Base-by-base conservation (phyloP, 192 early-diverging fungal genomes). In the Coemansia sp. region DNA sequence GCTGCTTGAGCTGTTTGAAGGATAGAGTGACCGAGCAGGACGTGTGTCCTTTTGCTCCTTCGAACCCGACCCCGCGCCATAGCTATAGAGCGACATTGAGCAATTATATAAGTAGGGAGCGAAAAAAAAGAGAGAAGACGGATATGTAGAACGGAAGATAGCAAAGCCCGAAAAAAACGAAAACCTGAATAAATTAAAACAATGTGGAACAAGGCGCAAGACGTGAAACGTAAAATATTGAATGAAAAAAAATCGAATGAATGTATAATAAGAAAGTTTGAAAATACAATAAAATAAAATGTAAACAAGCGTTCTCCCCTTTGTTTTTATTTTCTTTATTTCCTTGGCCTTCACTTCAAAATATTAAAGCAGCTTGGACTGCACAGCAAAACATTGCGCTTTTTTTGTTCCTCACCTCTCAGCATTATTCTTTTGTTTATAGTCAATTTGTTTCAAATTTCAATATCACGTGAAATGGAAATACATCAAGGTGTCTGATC, bases 1-100 rank as follows among this genome's bases (percentile, higher is more conserved):
- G 19, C 61, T 23, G 47, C 39, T 13, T 58, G 22, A 2, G 51
- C n/a, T 42, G 28, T 57, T 32, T 34, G 56, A 59, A 6, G 74
- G 52, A 42, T 76, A 76, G 35, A 64, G 50, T 5, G 61, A 29
- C 32, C 60, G 71, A 1, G 52, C 32, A 8, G 68, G 32, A 20
- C 53, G 60, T 60, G 58, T 48, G 1, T 42, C 39, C 11, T 42
- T 6, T 42, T 42, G 39, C 39, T 42, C 39, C 5, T 42, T 42
- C 3, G 39, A 42, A 42, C 39, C 39, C 14, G 39, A 9, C 39
- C 39, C 39, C 11, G 39, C 8, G 13, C 39, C 39, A 42, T 42
- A 42, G 5, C 39, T 14, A 42, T 42, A 42, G 11, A 42, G 39
- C 11, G 39, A 42, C 39, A 42, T 42, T 42, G 39, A 42, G 13